Conservation (phyloP, 345 rosid species). For the Populus nigra region DNA sequence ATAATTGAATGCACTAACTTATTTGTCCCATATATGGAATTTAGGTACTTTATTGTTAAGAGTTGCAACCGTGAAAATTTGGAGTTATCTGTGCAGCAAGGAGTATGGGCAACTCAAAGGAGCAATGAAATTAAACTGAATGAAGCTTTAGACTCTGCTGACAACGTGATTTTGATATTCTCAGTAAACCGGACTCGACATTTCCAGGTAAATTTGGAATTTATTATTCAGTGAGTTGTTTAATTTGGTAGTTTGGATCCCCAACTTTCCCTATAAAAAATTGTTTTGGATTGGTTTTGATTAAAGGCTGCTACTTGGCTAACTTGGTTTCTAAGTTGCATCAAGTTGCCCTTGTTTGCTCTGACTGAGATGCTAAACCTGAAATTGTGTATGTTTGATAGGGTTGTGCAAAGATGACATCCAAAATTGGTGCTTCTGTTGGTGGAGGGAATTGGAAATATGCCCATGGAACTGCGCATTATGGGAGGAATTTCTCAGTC, state of each 20-base stretch:
- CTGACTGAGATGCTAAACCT: constrained; percentile 13
- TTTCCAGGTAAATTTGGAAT: constrained; percentile 72
- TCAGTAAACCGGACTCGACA: constrained; percentile 95
- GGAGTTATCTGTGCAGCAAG: constrained; percentile 97
- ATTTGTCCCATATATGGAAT: constrained; percentile 25
- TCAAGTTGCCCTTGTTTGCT: not conserved
- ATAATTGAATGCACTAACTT: constrained; percentile 12
- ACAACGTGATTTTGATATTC: constrained; percentile 86
- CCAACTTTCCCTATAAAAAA: not conserved
- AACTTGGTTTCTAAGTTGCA: not conserved
- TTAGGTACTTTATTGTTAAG: constrained; percentile 95
- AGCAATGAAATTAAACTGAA: constrained; percentile 97
- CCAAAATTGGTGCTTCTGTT: constrained; percentile 84
- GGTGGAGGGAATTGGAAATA: constrained; percentile 98
- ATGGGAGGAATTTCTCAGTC: constrained; percentile 95
- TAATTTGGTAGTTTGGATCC: not conserved
- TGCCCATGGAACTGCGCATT: constrained; percentile 98
- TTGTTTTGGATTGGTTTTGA: not conserved
- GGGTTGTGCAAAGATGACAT: constrained; percentile 99
- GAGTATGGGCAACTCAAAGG: constrained; percentile 99
- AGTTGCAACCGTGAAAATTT: constrained; percentile 95
- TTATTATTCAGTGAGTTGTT: constrained; percentile 15
- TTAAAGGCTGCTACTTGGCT: not conserved
- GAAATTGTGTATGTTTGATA: constrained; percentile 26
- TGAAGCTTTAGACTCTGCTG: constrained; percentile 91